These are phyloP conservation scores for Talaromyces liani DNA, from an alignment of 495 filamentous ascomycete genomes.

Conservation along the genomic window DNA sequence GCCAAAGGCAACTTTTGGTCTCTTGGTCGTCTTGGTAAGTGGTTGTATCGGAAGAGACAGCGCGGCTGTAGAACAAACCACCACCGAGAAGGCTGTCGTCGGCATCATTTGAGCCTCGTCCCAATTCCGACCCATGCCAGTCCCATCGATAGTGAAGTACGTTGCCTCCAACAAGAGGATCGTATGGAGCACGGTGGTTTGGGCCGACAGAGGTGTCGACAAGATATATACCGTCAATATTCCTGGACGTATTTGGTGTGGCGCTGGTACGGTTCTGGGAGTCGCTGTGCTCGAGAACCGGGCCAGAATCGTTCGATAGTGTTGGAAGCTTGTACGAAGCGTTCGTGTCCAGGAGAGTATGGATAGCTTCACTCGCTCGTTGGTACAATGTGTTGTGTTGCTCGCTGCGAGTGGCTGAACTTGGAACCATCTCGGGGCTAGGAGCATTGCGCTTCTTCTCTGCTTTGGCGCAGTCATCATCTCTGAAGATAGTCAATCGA, in stretches of 20 bases:
- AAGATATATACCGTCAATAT: slow-evolving; percentile 7
- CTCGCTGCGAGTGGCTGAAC: background rate
- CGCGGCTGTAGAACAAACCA: slow-evolving; percentile 5
- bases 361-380: background rate
- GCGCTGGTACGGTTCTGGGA: background rate
- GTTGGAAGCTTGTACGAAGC: background rate
- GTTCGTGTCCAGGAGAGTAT: background rate
- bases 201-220: background rate
- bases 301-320: background rate
- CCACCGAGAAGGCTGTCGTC: background rate
- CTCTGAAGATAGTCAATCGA: slow-evolving; percentile 5
- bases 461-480: background rate
- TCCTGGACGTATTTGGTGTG: background rate
- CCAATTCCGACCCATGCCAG: slow-evolving; percentile 1
- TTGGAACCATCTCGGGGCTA: background rate
- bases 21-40: slow-evolving; percentile 24
- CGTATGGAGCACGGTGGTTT: background rate
- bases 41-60: slow-evolving; percentile 25
- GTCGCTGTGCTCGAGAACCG: background rate
- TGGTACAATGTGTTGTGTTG: background rate
- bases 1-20: slow-evolving; percentile 26
- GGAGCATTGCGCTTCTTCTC: background rate
- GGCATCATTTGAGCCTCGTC: background rate
- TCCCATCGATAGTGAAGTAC: slow-evolving; percentile 9
- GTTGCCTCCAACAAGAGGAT: slow-evolving; percentile 4